Evolutionary conservation across 139 green algal species (phyloP), one percentile per base, ranked within the genome.

Genomic region (Chlorella ohadii): DNA sequence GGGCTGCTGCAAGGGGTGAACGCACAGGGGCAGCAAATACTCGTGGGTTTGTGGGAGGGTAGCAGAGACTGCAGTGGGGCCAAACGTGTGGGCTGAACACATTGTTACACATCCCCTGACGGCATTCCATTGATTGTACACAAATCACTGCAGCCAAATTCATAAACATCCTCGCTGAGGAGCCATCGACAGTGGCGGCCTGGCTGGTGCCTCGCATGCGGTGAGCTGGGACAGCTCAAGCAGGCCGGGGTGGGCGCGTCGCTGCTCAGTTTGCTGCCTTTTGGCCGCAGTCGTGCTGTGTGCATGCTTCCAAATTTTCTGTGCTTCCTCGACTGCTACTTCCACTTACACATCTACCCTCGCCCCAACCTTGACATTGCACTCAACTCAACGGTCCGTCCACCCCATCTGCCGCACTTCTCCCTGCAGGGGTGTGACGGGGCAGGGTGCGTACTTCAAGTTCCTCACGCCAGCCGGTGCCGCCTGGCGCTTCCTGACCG

Each of bases 101-200:
- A n/a, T n/a, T n/a, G n/a, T n/a, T n/a, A n/a, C n/a, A n/a, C n/a
- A n/a, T n/a, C n/a, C n/a, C n/a, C n/a, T n/a, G n/a, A n/a, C n/a
- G n/a, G n/a, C n/a, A n/a, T n/a, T n/a, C n/a, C n/a, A n/a, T n/a
- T n/a, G n/a, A n/a, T n/a, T n/a, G n/a, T n/a, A n/a, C n/a, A n/a
- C n/a, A n/a, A n/a, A n/a, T n/a, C n/a, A n/a, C 33, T 57, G 79
- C 88, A 55, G 78, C 86, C 61, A 64, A 83, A 11, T 74, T 91
- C 65, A 85, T 93, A 31, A 93, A 93, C 70, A 84, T 90, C 25
- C 57, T 93, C 7, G 85, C 89, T 22, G 89, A 93, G 61, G 67
- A 91, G 2, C 72, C 89, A 0, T 44, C 59, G 1, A 68, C 44
- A 1, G 89, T 92, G 51, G 89, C 88, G 13, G 72, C 41, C 1